Base-by-base conservation (phyloP, 768 basidiomycete species). In the Porpolomopsis calyptriformis region DNA sequence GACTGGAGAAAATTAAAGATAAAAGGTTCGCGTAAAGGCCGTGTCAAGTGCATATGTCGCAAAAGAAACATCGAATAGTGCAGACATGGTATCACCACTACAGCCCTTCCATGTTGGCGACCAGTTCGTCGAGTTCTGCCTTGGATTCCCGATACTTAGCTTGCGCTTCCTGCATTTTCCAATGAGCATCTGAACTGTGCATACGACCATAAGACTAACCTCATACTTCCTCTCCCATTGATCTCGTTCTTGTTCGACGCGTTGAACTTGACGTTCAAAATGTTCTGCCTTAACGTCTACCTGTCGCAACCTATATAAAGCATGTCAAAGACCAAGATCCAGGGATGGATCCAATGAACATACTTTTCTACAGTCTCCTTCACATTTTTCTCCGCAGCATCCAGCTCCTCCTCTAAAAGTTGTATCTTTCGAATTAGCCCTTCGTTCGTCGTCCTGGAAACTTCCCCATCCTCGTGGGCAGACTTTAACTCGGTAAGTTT, bases 271-370 rank as follows among this genome's bases (percentile, higher is more conserved):
- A 40, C 92, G 80, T 67, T 97, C 94, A 61, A 89, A 96, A 69
- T 98, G 91, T 64, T 99, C 96, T 8, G 94, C 94, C 71, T 97
- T 99, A 66, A 98, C 85, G 60, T 99, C 96, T 47, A 94, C 91
- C 60, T 94, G 89, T 51, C 94, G 75, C 56, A 99, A 74, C 65
- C 94, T 98, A 55, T 27, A 48, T 44, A 50, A 56, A 52, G 45
- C 36, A 43, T 36, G 56, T 49, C 46, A 49, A 47, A 48, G 45
- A 43, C 24, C 29, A 27, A 5, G 43, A 42, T 23, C 4, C 25
- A 34, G 3, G 19, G 41, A 48, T 26, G 12, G 27, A 9, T 23
- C 9, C 33, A 10, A 48, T 22, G 8, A 38, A 77, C 88, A 57
- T 60, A 96, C 94, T 91, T 94, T 67, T 97, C 96, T 24, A 86